Evolutionary conservation across 208 protist species (phyloP), one percentile per base, ranked within the genome.

Genomic region (Kentomonas sorsogonicus): DNA sequence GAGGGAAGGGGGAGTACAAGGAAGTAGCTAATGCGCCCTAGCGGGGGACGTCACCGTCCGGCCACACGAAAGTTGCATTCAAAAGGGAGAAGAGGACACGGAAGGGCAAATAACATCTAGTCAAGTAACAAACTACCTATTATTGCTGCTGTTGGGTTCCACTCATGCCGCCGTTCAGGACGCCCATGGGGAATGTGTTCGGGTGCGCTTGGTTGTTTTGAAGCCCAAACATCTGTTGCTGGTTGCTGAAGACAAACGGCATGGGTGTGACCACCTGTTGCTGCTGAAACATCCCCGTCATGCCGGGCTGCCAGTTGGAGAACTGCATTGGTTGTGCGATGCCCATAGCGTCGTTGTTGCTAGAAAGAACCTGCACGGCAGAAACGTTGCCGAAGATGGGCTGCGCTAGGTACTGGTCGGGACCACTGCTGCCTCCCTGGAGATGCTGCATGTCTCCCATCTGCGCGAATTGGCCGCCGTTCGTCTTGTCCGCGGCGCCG

Each of bases 191-290:
- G n/a, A n/a, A n/a, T n/a, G 6, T 31, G 7, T 31, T 7, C 7
- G 30, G 30, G 9, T 26, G 45, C 7, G 11, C 5, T 39, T 53
- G 29, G 47, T n/a, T 23, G 47, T 53, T 39, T 6, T n/a, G 29
- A n/a, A 38, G 29, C 45, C 63, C 65, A 4, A 63, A 59, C 2
- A 67, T 41, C 2, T 34, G 36, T 33, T 81, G 62, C 47, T 92
- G 86, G 2, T 72, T 78, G 52, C 72, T 72, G 41, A 93, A 43
- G 40, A 93, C 63, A 53, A 93, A 84, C 1, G 73, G 81, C 72
- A 90, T 66, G 0, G 74, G 52, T 34, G 67, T 79, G 60, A 88
- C 63, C 66, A 78, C 74, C 38, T 85, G 74, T 13, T 77, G 72
- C 51, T 77, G 71, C 20, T 76, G 72, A 40, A 90, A 63, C 7